Evolutionary conservation across 192 early-diverging fungal species (phyloP).

Genomic region (Coemansia sp.): DNA sequence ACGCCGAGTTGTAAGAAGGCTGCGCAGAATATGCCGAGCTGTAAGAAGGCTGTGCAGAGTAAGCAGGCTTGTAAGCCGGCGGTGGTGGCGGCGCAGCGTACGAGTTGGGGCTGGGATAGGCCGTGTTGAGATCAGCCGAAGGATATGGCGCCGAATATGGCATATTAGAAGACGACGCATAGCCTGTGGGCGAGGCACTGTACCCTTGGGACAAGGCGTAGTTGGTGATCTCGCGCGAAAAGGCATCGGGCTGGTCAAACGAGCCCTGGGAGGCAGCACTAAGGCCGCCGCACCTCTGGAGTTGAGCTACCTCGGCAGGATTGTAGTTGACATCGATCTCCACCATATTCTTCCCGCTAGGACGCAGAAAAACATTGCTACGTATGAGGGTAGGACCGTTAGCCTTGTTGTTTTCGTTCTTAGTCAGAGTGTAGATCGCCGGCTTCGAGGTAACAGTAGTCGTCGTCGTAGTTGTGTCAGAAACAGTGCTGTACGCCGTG

Average conservation of each 20-base stretch:
- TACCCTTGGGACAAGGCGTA: conserved; percentile 38
- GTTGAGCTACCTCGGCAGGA: conserved; percentile 13
- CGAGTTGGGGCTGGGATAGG: conserved; percentile 1
- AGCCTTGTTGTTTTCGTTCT: neutral
- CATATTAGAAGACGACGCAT: neutral
- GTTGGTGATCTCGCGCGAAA: conserved; percentile 33
- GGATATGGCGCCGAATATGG: neutral
- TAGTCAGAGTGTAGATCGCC: neutral
- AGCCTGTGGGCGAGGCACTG: neutral
- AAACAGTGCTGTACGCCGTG: neutral
- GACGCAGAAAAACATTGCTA: conserved; percentile 3
- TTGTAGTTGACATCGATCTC: conserved; percentile 34
- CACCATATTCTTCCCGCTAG: conserved; percentile 17
- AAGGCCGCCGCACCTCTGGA: conserved; percentile 11
- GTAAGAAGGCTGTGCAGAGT: neutral
- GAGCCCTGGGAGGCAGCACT: neutral
- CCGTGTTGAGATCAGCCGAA: neutral
- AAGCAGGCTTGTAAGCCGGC: neutral
- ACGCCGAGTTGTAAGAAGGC: neutral
- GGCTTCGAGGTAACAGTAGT: neutral
- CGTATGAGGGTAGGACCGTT: conserved; percentile 16
- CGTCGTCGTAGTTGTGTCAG: neutral
- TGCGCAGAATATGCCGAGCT: neutral
- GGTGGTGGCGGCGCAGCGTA: neutral
- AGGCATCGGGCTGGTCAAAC: conserved; percentile 35